phyloP scores from a whole-genome alignment of 768 basidiomycete genomes.

The Chalciporus pseudorubinellus region DNA sequence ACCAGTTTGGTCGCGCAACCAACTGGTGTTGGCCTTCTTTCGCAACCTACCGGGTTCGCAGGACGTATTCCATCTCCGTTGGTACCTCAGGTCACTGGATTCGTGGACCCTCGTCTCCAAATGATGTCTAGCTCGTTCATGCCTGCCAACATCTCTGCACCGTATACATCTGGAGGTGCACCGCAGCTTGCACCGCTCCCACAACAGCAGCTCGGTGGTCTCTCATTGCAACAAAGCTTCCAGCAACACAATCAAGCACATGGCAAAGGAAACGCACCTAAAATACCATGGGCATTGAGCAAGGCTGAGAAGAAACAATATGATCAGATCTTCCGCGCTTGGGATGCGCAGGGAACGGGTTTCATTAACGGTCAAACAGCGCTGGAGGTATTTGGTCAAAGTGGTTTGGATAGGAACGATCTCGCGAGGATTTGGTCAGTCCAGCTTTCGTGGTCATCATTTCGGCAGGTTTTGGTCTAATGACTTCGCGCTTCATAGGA shows the following conservation, averaged over 20 bases:
- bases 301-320: slow-evolving; percentile 96
- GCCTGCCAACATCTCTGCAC: slow-evolving; percentile 65
- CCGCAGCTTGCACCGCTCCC: slow-evolving; percentile 60
- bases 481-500: slow-evolving; percentile 48
- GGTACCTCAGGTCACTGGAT: slow-evolving; percentile 76
- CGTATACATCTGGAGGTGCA: slow-evolving; percentile 54
- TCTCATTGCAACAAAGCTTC: slow-evolving; percentile 78
- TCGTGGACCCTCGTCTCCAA: slow-evolving; percentile 75
- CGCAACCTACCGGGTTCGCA: slow-evolving; percentile 46
- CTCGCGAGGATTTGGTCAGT: slow-evolving; percentile 90
- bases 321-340: slow-evolving; percentile 94
- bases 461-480: not conserved
- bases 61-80: slow-evolving; percentile 46
- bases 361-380: slow-evolving; percentile 87
- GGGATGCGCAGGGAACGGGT: slow-evolving; percentile 79
- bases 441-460: not conserved
- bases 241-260: slow-evolving; percentile 82
- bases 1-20: slow-evolving; percentile 18
- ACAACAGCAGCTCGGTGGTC: slow-evolving; percentile 51
- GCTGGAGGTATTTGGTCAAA: slow-evolving; percentile 90
- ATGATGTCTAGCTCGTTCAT: slow-evolving; percentile 94
- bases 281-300: slow-evolving; percentile 82
- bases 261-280: slow-evolving; percentile 60
- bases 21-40: slow-evolving; percentile 24
- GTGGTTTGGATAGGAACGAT: slow-evolving; percentile 85